Conservation (phyloP, 176 grass and related monocot genomes). For the Pharus latifolius region DNA sequence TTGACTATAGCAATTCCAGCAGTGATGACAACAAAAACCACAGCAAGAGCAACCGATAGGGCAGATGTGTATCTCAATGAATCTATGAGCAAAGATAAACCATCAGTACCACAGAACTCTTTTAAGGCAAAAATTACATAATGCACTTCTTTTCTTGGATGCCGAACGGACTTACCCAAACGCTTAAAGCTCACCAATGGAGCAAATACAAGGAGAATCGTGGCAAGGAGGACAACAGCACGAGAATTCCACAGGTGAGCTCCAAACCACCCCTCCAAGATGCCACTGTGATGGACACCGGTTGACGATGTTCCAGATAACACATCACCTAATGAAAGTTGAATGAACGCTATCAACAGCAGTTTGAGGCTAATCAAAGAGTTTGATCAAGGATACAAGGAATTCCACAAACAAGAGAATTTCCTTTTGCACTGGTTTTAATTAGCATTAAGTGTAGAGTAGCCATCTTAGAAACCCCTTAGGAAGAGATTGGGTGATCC, state of each 20-base stretch:
- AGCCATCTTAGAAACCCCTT: neutral
- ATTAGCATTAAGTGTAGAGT: neutral
- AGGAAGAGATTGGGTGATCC: too few species aligned
- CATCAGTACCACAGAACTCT: neutral
- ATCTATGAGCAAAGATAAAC: constrained; percentile 35
- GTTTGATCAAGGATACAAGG: neutral
- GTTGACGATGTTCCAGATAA: constrained; percentile 81
- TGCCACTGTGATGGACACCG: constrained; percentile 62
- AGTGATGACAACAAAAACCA: constrained; percentile 74
- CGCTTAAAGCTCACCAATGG: constrained; percentile 77
- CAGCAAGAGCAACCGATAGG: constrained; percentile 72
- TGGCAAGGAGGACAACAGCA: constrained; percentile 54
- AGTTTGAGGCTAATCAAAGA: neutral
- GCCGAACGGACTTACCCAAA: constrained; percentile 46
- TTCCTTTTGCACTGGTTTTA: neutral
- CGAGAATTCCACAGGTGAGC: constrained; percentile 67
- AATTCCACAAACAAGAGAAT: neutral
- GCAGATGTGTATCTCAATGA: constrained; percentile 88
- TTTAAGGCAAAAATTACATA: neutral
- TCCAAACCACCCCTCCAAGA: constrained; percentile 95
- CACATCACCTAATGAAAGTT: constrained; percentile 57
- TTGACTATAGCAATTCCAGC: constrained; percentile 66
- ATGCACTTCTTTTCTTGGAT: neutral
- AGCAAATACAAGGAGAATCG: constrained; percentile 67
- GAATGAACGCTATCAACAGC: neutral